A percentile compares a stretch with the other conserved stretches of the same genome.
phyloP scores from a whole-genome alignment of 2,329 filamentous ascomycete species.

The Pestalotiopsis sp. region DNA sequence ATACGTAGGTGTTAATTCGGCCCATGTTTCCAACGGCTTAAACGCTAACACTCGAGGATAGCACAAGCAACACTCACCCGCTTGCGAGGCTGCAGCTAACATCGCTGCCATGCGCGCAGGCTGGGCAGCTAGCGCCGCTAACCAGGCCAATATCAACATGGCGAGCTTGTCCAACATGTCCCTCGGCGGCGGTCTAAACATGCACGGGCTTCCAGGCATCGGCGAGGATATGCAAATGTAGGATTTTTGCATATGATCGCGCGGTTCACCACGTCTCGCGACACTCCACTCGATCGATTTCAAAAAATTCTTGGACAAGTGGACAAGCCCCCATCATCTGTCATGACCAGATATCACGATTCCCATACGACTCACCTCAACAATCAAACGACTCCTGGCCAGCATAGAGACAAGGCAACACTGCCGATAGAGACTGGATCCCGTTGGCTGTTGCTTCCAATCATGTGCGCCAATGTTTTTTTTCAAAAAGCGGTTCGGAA shows the following conservation, averaged over 20 bases:
- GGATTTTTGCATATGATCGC: not conserved
- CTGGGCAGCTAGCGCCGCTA: constrained; percentile 19
- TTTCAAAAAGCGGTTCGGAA: constrained; percentile 12
- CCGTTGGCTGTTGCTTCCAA: constrained; percentile 7
- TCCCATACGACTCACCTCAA: not conserved
- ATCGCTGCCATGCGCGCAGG: constrained; percentile 45
- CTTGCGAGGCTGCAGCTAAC: constrained; percentile 82
- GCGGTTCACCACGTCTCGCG: not conserved
- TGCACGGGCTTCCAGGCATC: constrained; percentile 56
- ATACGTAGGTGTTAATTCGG: constrained; percentile 63
- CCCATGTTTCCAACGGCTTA: not conserved
- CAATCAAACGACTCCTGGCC: not conserved
- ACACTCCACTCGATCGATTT: not conserved
- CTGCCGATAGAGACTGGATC: constrained; percentile 20
- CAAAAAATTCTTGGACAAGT: constrained; percentile 6
- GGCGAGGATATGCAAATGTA: constrained; percentile 53
- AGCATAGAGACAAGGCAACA: constrained; percentile 18
- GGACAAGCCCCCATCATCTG: not conserved
- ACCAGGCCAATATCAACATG: constrained; percentile 33
- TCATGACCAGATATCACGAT: not conserved
- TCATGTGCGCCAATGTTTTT: not conserved
- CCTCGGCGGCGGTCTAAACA: constrained; percentile 5
- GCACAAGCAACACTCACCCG: constrained; percentile 82
- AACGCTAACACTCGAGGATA: constrained; percentile 29
- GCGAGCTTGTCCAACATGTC: constrained; percentile 17